Evolutionary conservation across 148 eudicot genomes (phyloP).

Genomic region (Camellia lanceoleosa): DNA sequence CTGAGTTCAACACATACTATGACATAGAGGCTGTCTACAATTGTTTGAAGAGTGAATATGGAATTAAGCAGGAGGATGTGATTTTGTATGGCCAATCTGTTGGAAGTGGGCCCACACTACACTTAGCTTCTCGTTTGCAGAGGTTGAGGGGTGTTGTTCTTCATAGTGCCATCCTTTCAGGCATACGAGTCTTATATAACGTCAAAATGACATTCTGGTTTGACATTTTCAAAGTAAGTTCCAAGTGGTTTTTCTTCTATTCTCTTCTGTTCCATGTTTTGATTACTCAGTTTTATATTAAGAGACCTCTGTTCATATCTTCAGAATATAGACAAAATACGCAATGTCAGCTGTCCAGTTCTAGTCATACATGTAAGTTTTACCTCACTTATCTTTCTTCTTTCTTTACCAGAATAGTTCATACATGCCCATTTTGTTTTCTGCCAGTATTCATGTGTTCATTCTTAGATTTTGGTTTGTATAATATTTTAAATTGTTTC

Average conservation of each 20-base stretch:
- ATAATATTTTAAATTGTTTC: neutral
- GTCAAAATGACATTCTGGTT: slow-evolving; percentile 94
- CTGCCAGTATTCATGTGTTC: neutral
- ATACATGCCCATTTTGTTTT: neutral
- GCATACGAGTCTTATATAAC: slow-evolving; percentile 76
- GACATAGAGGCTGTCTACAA: slow-evolving; percentile 96
- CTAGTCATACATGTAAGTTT: slow-evolving; percentile 91
- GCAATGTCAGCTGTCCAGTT: slow-evolving; percentile 78
- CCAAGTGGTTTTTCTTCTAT: neutral
- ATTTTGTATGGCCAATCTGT: slow-evolving; percentile 95
- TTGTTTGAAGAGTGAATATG: slow-evolving; percentile 74
- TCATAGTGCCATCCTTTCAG: slow-evolving; percentile 95
- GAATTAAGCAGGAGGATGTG: slow-evolving; percentile 75
- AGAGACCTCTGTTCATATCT: slow-evolving; percentile 10
- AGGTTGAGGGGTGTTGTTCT: slow-evolving; percentile 88
- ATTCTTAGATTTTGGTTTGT: neutral
- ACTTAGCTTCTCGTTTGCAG: slow-evolving; percentile 72
- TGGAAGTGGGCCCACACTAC: slow-evolving; percentile 95
- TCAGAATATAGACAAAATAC: slow-evolving; percentile 96
- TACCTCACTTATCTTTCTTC: slow-evolving; percentile 4
- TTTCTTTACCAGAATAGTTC: neutral
- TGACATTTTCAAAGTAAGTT: slow-evolving; percentile 85
- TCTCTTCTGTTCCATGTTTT: neutral
- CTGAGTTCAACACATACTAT: slow-evolving; percentile 87
- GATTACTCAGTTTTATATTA: slow-evolving; percentile 8